Percentiles rank a stretch among this genome's conserved stretches.
phyloP scores from a whole-genome alignment of 345 rosid species.

The Cardamine chenopodiifolia region DNA sequence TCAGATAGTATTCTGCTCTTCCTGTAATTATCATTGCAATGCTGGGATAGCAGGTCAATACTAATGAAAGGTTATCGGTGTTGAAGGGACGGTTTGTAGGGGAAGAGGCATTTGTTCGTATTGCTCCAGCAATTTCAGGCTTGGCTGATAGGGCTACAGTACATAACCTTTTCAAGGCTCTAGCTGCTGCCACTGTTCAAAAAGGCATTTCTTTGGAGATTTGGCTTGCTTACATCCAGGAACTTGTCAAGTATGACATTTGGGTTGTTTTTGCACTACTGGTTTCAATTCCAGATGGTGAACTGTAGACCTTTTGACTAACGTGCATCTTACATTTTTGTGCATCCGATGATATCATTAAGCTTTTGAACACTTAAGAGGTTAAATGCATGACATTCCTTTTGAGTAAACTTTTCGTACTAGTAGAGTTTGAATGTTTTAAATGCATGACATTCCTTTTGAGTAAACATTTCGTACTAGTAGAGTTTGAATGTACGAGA shows the following conservation, averaged over 20 bases:
- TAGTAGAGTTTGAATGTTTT: conserved; percentile 3
- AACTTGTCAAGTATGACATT: conserved; percentile 70
- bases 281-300: background rate
- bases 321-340: background rate
- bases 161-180: conserved; percentile 84
- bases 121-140: conserved; percentile 87
- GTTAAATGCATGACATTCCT: conserved; percentile 14
- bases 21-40: background rate
- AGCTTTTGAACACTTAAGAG: background rate
- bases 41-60: conserved; percentile 14
- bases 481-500: background rate
- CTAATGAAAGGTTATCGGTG: conserved; percentile 37
- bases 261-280: conserved; percentile 6
- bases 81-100: conserved; percentile 72
- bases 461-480: background rate
- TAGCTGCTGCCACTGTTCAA: conserved; percentile 53
- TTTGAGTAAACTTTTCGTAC: background rate
- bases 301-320: conserved; percentile 13
- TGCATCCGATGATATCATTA: conserved; percentile 13
- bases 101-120: conserved; percentile 85
- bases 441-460: conserved; percentile 6
- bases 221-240: conserved; percentile 79
- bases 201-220: conserved; percentile 71
- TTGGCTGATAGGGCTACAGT: conserved; percentile 87
- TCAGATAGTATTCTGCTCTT: conserved; percentile 10